Evolutionary conservation across 306 rosid species (phyloP), one percentile per base, ranked within the genome.

Genomic region (Vigna mungo): DNA sequence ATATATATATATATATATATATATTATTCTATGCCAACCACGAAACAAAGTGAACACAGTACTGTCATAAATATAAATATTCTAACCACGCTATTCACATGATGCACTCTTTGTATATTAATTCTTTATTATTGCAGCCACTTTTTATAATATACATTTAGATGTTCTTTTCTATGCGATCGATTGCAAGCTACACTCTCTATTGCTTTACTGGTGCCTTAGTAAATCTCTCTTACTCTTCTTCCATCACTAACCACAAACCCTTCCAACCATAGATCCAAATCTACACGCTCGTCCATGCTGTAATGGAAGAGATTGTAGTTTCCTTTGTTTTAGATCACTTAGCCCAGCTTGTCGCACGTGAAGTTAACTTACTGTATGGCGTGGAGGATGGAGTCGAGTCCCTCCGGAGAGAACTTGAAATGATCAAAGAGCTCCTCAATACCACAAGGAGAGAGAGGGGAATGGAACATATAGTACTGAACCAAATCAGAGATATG

Each of bases 261-360:
- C 25, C 25, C 25, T 1, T 23, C 25, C 43, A 39, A 39, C 11
- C 43, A 17, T 39, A 18, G 0, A 44, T 13, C 20, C 4, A 52
- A 9, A 10, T 46, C 9, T 32, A 18, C 34, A 25, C 74, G 49
- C 36, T 23, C 25, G 2, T 41, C n/a, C 30, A 1, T n/a, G 32
- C 1, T 43, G 32, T 7, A 46, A 78, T 79, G 83, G 83, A 67
- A 0, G 83, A 72, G 0, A 64, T 60, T 0, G 68, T 63, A 44
- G 43, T 80, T 39, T 5, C 74, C 18, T 80, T 80, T 16, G 44
- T 65, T 18, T 7, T 80, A 47, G 11, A 63, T 9, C 69, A 73
- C 69, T 18, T 80, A 79, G 17, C 79, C 15, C 75, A 54, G 20
- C 41, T 79, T 15, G n/a, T 72, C 2, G 39, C 48, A 51, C 10